Percentiles rank a stretch among this genome's conserved stretches.
Evolutionary conservation across 73 alveolate genomes (phyloP).

Genomic region (Loxodes magnus): DNA sequence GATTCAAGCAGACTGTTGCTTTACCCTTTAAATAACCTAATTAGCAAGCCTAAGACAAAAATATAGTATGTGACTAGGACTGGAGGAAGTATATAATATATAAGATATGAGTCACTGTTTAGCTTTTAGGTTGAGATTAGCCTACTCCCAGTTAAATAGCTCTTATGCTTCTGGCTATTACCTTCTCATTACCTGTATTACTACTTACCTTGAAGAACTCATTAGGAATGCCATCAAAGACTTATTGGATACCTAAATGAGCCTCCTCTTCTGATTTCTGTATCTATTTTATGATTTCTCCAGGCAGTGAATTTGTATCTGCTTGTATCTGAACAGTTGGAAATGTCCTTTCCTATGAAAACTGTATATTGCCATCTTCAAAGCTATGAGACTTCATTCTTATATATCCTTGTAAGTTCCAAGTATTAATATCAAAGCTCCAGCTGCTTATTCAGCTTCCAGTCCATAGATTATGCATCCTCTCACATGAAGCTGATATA

Average conservation of each 20-base stretch:
- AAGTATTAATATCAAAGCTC: conserved; percentile 1
- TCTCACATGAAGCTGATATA: neutral
- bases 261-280: neutral
- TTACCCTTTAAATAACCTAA: no score
- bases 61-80: no score
- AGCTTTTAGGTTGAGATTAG: no score
- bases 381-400: neutral
- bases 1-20: no score
- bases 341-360: neutral
- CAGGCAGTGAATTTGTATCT: neutral
- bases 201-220: neutral
- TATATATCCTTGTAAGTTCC: conserved; percentile 1
- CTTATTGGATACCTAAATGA: neutral
- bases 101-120: no score
- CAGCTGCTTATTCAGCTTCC: conserved; percentile 10
- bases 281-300: neutral
- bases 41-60: no score
- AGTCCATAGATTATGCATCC: conserved; percentile 7
- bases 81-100: no score
- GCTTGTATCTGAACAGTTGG: neutral
- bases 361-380: conserved; percentile 13
- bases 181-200: conserved; percentile 9
- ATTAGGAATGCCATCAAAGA: neutral
- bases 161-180: conserved; percentile 8
- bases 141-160: no score